Base-by-base conservation (phyloP, 2,329 filamentous ascomycete species). In the Spiromastix sp. region DNA sequence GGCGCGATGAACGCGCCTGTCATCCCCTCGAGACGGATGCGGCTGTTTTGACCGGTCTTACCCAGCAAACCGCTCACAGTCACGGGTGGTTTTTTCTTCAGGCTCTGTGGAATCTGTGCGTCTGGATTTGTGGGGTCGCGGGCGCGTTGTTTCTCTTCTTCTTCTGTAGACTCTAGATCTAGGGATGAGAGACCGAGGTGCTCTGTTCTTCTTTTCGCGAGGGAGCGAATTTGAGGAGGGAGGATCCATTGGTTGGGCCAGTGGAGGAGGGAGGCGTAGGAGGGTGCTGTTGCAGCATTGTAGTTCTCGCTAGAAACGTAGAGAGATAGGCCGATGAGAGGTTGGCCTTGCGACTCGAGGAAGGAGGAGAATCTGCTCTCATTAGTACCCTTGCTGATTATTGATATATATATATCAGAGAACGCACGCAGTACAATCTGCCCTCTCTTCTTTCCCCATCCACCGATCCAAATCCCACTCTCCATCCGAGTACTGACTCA, bases 301-400 rank as follows among this genome's bases (percentile, higher is more conserved):
- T 91, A 98, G 64, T 96, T 95, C 44, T 85, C 77, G 38, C 81
- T 84, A 20, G 86, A 91, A 43, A 91, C 81, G 58, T 93, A 96
- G 48, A 96, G 79, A 34, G 79, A 87, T 38, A 95, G 77, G 48
- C 93, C 83, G 48, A 95, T 58, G 41, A 96, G 73, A 20, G 81
- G 76, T 32, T 79, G 76, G n/a, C 81, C 84, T 39, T 80, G 77
- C 17, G 78, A 73, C 54, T 78, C 69, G 46, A 95, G 64, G 59
- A 87, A 87, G 42, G 83, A 73, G 22, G 74, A 67, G 60, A 61
- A 63, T 15, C 58, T 58, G 42, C 24, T 34, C 20, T 25, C 7
- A 16, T 13, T 3, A 13, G 16, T 7, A 24, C 21, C 7, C 7
- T n/a, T 24, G 21, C 7, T 24, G 21, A n/a, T n/a, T 24, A 24